Evolutionary conservation across 2,329 filamentous ascomycete genomes (phyloP).

Genomic region (Fusarium pseudocircinatum): DNA sequence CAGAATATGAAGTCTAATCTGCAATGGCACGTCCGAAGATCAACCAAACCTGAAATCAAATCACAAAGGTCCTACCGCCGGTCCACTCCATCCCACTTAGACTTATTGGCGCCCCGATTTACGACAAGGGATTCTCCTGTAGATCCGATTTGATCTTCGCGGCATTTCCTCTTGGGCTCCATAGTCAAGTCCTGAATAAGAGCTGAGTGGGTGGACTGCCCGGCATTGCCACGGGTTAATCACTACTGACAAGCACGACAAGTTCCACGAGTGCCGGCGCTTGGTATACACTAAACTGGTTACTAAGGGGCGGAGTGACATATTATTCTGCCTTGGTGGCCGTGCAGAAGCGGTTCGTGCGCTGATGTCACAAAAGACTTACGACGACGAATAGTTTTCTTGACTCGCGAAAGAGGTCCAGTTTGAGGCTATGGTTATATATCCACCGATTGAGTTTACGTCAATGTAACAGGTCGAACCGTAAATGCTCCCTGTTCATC

Average conservation of each 20-base stretch:
- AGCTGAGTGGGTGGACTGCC: not conserved
- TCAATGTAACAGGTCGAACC: not conserved
- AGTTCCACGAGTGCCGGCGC: not conserved
- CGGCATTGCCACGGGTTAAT: not conserved
- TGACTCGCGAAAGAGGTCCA: not conserved
- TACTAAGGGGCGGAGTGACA: not conserved
- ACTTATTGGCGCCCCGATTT: not conserved
- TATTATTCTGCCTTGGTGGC: not conserved
- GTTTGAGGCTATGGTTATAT: not conserved
- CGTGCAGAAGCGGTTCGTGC: not conserved
- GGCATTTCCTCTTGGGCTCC: not conserved
- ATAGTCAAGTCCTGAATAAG: not conserved
- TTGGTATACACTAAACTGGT: too few relatives aligned
- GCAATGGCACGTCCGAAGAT: not conserved
- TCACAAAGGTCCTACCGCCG: not conserved
- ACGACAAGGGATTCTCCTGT: not conserved
- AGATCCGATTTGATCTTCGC: not conserved
- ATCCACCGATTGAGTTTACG: not conserved
- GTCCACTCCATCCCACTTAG: not conserved
- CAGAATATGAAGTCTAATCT: not conserved
- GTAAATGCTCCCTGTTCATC: not conserved
- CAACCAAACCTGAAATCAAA: not conserved
- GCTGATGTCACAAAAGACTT: not conserved
- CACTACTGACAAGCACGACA: not conserved
- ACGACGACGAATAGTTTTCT: not conserved